Evolutionary conservation across 2,329 filamentous ascomycete genomes (phyloP).

Genomic region (Neofusicoccum ribis): DNA sequence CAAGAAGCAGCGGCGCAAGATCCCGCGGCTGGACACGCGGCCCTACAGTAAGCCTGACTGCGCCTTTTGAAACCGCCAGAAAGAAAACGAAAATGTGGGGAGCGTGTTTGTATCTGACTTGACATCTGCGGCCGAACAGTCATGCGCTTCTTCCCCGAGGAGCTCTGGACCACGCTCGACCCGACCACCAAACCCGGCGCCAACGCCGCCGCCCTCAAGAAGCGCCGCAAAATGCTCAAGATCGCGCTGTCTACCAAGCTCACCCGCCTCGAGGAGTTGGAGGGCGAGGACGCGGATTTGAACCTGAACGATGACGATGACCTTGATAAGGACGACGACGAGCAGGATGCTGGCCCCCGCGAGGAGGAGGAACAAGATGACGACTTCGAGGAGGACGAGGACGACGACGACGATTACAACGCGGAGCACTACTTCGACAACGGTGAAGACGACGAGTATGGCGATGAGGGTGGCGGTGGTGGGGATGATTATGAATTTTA

Average conservation of each 20-base stretch:
- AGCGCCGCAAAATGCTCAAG: constrained; percentile 36
- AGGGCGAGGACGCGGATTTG: constrained; percentile 20
- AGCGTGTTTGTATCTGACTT: constrained; percentile 17
- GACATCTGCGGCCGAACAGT: constrained; percentile 39
- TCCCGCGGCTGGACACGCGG: constrained; percentile 56
- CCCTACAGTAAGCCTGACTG: constrained; percentile 54
- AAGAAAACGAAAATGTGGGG: neutral
- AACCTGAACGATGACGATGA: constrained; percentile 40
- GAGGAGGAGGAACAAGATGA: constrained; percentile 55
- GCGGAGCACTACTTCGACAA: constrained; percentile 65
- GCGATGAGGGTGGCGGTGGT: constrained; percentile 53
- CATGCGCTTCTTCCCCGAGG: constrained; percentile 59
- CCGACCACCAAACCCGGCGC: constrained; percentile 23
- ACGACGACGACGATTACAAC: constrained; percentile 64
- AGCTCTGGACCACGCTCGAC: constrained; percentile 58
- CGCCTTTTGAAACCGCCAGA: neutral
- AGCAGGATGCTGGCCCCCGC: constrained; percentile 43
- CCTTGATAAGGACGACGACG: constrained; percentile 33
- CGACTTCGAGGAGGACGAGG: constrained; percentile 61
- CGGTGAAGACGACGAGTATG: constrained; percentile 58
- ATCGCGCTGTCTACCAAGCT: constrained; percentile 37
- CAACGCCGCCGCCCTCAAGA: constrained; percentile 25
- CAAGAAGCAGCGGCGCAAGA: constrained; percentile 54
- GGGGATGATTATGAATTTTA: constrained; percentile 34
- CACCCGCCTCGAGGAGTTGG: constrained; percentile 41